Percentiles rank a stretch among this genome's conserved stretches.
Conservation (phyloP, 2,329 filamentous ascomycete species). For the Cryoendolithus antarcticus region DNA sequence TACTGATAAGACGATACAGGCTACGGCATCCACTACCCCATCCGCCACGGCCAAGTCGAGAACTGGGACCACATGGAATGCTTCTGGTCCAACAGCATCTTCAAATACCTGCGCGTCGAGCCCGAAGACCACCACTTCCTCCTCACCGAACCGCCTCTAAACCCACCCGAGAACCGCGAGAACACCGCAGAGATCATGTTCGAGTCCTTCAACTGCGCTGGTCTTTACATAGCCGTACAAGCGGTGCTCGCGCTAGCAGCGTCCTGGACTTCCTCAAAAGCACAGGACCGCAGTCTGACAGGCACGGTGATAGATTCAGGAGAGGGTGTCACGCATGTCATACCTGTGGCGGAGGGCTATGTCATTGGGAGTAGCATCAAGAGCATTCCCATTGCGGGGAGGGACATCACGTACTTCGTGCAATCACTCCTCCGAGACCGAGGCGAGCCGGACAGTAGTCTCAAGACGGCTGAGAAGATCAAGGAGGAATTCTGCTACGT, state of each 20-base stretch:
- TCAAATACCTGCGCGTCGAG: conserved; percentile 97
- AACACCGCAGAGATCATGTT: conserved; percentile 99
- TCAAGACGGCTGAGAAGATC: conserved; percentile 95
- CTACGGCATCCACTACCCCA: conserved; percentile 94
- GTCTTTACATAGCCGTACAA: conserved; percentile 97
- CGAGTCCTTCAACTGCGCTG: conserved; percentile 98
- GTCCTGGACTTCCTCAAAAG: conserved; percentile 97
- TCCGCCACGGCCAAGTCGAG: conserved; percentile 94
- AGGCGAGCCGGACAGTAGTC: conserved; percentile 87
- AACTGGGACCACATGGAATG: conserved; percentile 99
- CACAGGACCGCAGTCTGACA: conserved; percentile 87
- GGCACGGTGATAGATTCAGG: conserved; percentile 98
- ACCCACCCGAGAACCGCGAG: conserved; percentile 96
- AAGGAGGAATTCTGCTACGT: conserved; percentile 99
- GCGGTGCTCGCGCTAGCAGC: conserved; percentile 91
- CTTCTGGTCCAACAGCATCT: conserved; percentile 99
- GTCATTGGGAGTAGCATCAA: conserved; percentile 99
- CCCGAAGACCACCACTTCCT: conserved; percentile 98
- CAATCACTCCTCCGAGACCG: conserved; percentile 91
- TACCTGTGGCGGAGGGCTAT: conserved; percentile 95
- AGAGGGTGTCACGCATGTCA: conserved; percentile 97
- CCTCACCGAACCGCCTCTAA: conserved; percentile 93
- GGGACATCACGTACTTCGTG: conserved; percentile 98
- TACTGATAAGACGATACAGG: conserved; percentile 36
- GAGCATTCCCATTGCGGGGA: conserved; percentile 92